Conservation (phyloP, 1,284 basidiomycete genomes). For the Ustilago curta region DNA sequence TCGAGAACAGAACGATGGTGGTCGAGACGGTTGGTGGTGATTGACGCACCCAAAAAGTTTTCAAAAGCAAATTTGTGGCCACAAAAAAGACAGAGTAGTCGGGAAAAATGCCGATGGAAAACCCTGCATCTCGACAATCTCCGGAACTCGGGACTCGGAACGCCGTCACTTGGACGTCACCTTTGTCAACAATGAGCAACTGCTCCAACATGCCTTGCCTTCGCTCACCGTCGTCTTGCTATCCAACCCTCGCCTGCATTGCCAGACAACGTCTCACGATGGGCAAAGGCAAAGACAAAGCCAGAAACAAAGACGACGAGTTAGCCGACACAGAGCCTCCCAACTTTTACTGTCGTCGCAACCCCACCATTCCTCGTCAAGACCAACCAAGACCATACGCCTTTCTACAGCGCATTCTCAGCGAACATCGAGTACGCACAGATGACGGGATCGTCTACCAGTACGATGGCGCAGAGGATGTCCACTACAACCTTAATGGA, state of each 20-base stretch:
- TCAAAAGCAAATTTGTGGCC: conserved; percentile 1
- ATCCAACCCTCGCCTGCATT: too few relatives aligned
- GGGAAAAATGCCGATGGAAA: background rate
- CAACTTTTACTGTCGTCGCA: conserved; percentile 51
- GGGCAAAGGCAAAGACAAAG: conserved; percentile 34
- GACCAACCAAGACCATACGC: conserved; percentile 41
- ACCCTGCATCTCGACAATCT: conserved; percentile 39
- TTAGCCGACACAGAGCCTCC: conserved; percentile 10
- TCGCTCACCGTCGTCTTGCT: background rate
- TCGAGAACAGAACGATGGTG: background rate
- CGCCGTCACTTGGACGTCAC: background rate
- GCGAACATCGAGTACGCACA: conserved; percentile 32
- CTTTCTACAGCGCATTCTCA: conserved; percentile 48
- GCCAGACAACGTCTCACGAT: conserved; percentile 9
- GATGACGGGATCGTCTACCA: conserved; percentile 16
- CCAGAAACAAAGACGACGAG: conserved; percentile 26
- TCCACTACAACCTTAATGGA: background rate
- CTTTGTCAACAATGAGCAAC: background rate
- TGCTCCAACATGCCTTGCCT: background rate
- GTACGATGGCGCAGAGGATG: conserved; percentile 6
- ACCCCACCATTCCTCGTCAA: conserved; percentile 42
- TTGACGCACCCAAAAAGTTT: background rate
- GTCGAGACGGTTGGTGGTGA: conserved; percentile 6
- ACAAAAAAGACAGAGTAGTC: conserved; percentile 1
- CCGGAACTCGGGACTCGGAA: conserved; percentile 30